These are phyloP conservation scores for Beauveria australis DNA, from an alignment of 2,329 filamentous ascomycete genomes.

Conservation along the genomic window DNA sequence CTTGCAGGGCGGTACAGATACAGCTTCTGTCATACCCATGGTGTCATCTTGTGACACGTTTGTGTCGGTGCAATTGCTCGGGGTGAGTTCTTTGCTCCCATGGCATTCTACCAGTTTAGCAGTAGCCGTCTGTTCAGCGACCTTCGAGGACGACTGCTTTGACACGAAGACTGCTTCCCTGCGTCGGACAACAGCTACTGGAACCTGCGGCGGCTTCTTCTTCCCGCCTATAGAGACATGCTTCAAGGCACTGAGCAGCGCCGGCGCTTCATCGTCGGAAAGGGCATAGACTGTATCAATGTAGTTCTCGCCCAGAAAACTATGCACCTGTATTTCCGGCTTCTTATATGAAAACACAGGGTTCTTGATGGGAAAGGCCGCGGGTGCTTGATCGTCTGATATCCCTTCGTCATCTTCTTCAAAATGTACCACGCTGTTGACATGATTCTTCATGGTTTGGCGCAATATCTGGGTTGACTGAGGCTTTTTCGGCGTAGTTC, in stretches of 20 bases:
- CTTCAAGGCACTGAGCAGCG: slow-evolving; percentile 15
- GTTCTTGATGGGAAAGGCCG: not conserved
- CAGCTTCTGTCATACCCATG: not conserved
- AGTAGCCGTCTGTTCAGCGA: not conserved
- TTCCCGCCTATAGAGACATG: not conserved
- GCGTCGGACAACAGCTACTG: slow-evolving; percentile 3
- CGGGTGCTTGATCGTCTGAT: not conserved
- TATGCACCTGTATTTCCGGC: not conserved
- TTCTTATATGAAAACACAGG: slow-evolving; percentile 1
- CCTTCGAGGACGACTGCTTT: not conserved
- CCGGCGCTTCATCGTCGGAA: slow-evolving; percentile 29
- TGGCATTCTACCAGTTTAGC: not conserved
- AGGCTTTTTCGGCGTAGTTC: slow-evolving; percentile 5
- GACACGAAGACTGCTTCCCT: not conserved
- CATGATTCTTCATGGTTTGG: slow-evolving; percentile 8
- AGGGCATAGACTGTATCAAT: slow-evolving; percentile 18
- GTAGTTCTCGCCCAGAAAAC: slow-evolving; percentile 4
- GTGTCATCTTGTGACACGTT: not conserved
- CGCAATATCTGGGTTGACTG: slow-evolving; percentile 1
- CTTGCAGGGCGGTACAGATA: not conserved
- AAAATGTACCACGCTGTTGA: slow-evolving; percentile 9
- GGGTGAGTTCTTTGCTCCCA: not conserved
- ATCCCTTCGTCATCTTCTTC: slow-evolving; percentile 6
- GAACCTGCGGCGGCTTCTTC: not conserved
- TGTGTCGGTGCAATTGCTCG: not conserved